Evolutionary conservation across 2,329 filamentous ascomycete genomes (phyloP), one percentile per base, ranked within the genome.

Genomic region (Paramyrothecium roridum): DNA sequence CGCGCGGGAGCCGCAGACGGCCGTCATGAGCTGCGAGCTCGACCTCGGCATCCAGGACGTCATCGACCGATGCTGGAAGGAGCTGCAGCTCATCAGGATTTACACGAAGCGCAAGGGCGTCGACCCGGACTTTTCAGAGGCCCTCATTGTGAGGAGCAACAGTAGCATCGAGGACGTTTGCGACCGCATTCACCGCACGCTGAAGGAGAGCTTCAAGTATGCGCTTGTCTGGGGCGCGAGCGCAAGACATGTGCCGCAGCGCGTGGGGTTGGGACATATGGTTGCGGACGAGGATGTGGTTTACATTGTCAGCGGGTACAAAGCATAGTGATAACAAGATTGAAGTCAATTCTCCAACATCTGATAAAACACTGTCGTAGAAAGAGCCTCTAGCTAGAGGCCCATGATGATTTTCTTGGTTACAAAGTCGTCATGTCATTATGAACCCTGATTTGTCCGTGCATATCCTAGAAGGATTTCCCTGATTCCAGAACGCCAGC

Each of bases 161-260:
- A 91, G 90, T 68, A 91, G 87, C 13, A 92, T 99, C 67, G 95
- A 98, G 76, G 93, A 99, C 73, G 95, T 99, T 11, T 99, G 95
- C 73, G 95, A 99, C 73, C 86, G 91, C 65, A 90, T 99, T 63
- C 95, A 99, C 76, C 82, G 95, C 59, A 95, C 86, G 23, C 78
- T 99, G 62, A 99, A 98, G 83, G 96, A 99, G 60, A 96, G 92
- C 4, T 99, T 98, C 82, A 99, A 98, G 80, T 97, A 98, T 76
- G 96, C 95, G 3, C 76, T 98, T 62, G 95, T 99, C 0, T 99
- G 96, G 96, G 95, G 95, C 4, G 93, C 93, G 19, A 98, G 93
- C 73, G 95, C 95, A 37, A 86, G 91, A 66, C 96, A 99, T 78
- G 81, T 98, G 37, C 95, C 96, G 37, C 95, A 99, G 79, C 81